Base-by-base conservation (phyloP, 2,329 filamentous ascomycete genomes). In the Paracorniculantispora psalliotae region DNA sequence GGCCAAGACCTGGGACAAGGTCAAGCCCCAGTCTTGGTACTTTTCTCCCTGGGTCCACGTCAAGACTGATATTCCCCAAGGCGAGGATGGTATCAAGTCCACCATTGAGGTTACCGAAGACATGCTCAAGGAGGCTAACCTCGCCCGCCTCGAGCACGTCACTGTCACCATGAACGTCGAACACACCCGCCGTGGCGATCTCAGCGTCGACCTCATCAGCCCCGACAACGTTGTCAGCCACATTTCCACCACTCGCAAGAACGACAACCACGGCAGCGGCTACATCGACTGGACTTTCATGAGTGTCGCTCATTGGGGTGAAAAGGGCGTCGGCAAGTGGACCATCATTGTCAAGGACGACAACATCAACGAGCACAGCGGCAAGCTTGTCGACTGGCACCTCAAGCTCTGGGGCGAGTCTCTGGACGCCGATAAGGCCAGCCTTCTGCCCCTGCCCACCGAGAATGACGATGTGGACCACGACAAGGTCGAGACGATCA, bases 211-310 rank as follows among this genome's bases (percentile, higher is more conserved):
- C 69, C 79, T 99, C 48, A 84, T 90, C 69, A 96, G 92, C 66
- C 94, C 94, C 0, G 79, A 84, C 33, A 90, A 91, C 10, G 77
- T 97, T 60, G 79, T 91, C 63, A 96, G 91, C 69, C 88, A 96
- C 69, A 84, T 99, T 56, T 89, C 92, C 4, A 89, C 87, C 13
- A 79, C 88, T 1, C 88, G 94, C 63, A 81, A 81, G 61, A 73
- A 84, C 23, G 94, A 99, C 71, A 77, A 81, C 1, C 82, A 81
- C 37, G 70, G 75, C 0, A 73, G 75, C 23, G 94, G 94, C 9
- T 99, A 97, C 71, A 77, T 87, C 39, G 91, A 97, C 75, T 99
- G 94, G 94, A 97, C 93, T 0, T 99, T 99, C 68, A 99, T 99
- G 94, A 96, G 88, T 62, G 94, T 99, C 39, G 92, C 88, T 63